Evolutionary conservation across 495 filamentous ascomycete genomes (phyloP).

Genomic region (Neurospora sp.): DNA sequence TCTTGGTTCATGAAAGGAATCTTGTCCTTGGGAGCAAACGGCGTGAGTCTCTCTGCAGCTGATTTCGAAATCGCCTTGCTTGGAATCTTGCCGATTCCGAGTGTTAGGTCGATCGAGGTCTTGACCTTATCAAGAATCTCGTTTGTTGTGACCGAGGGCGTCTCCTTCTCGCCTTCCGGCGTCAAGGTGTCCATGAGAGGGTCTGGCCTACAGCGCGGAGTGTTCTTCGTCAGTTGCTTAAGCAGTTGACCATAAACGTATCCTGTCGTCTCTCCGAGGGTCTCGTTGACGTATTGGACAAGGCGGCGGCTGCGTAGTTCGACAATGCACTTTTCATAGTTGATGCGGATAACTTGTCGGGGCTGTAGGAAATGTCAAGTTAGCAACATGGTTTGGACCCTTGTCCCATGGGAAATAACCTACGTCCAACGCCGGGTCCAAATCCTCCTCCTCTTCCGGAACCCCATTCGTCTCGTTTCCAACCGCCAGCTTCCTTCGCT

Average conservation of each 20-base stretch:
- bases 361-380: slow-evolving; percentile 20
- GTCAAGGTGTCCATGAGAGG: slow-evolving; percentile 42
- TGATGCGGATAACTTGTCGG: slow-evolving; percentile 63
- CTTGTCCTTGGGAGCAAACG: slow-evolving; percentile 31
- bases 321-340: slow-evolving; percentile 76
- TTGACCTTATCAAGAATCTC: slow-evolving; percentile 36
- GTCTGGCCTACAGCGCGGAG: slow-evolving; percentile 54
- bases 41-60: slow-evolving; percentile 31
- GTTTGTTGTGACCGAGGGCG: slow-evolving; percentile 30
- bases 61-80: slow-evolving; percentile 30
- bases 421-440: slow-evolving; percentile 28
- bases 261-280: slow-evolving; percentile 53
- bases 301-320: slow-evolving; percentile 71
- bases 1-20: slow-evolving; percentile 23
- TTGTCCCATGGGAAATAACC: slow-evolving; percentile 8
- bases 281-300: slow-evolving; percentile 47
- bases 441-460: slow-evolving; percentile 25
- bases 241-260: slow-evolving; percentile 69
- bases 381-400: slow-evolving; percentile 9
- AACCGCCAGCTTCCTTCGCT: slow-evolving; percentile 37
- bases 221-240: slow-evolving; percentile 54
- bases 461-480: slow-evolving; percentile 16
- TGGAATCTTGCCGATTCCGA: slow-evolving; percentile 37
- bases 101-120: slow-evolving; percentile 28
- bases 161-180: slow-evolving; percentile 33